Evolutionary conservation across 371 early-diverging fungal genomes (phyloP).

Genomic region (Zopfochytrium polystomum): DNA sequence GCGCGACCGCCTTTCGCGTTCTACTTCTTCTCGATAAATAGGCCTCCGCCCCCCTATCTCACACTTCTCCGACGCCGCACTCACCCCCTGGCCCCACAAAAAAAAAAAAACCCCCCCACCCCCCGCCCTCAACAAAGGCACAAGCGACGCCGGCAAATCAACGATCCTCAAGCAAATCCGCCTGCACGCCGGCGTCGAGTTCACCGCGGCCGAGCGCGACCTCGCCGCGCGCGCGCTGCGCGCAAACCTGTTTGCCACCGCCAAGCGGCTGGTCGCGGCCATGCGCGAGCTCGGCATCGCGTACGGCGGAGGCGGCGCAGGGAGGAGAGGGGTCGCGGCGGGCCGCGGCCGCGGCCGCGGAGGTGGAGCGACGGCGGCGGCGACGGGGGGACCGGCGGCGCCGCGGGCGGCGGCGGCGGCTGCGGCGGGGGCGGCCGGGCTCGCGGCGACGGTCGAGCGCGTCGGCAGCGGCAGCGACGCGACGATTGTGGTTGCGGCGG

Average conservation of each 20-base stretch:
- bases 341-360: not conserved
- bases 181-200: constrained; percentile 88
- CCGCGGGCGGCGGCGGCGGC: not conserved
- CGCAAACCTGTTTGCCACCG: constrained; percentile 7
- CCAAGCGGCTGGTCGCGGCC: constrained; percentile 9
- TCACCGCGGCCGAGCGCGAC: constrained; percentile 76
- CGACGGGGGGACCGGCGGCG: not conserved
- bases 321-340: not conserved
- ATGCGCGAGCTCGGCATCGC: constrained; percentile 18
- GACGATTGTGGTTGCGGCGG: too few relatives aligned
- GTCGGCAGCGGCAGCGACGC: too few relatives aligned
- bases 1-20: too few relatives aligned
- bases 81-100: too few relatives aligned
- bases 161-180: constrained; percentile 96
- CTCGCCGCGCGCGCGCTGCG: constrained; percentile 87
- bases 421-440: not conserved
- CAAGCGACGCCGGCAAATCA: constrained; percentile 95
- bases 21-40: too few relatives aligned
- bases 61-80: too few relatives aligned
- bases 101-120: too few relatives aligned
- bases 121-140: constrained; percentile 63
- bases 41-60: too few relatives aligned
- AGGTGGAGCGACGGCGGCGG: not conserved
- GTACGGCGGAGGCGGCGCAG: constrained; percentile 10
- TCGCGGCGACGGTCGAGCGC: not conserved